Evolutionary conservation across 2,329 filamentous ascomycete species (phyloP), one percentile per base, ranked within the genome.

Genomic region (Incumbomyces lentus): DNA sequence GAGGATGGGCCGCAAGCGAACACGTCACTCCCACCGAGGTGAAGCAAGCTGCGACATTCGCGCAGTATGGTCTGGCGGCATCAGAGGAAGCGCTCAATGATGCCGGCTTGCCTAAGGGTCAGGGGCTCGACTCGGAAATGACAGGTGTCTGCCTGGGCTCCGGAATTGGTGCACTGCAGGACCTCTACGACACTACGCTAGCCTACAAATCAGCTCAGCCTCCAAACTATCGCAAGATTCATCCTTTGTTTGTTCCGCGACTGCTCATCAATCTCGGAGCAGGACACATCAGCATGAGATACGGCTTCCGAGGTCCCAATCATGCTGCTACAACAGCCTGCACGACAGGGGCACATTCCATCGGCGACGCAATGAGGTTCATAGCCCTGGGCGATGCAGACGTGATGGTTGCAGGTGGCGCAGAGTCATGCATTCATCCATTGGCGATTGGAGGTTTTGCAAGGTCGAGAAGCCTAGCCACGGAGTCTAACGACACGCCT

Each of bases 341-440:
- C 63, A 96, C 92, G 1, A 98, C 92, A 0, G 92, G 92, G 10
- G 86, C 90, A 1, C 92, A 98, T 67, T 88, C 89, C 1, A 82
- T 98, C 41, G 92, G 90, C 14, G 92, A 98, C 63, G 92, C 92
- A 5, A 82, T 85, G n/a, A 80, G 90, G 14, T 86, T 95, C 62
- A 90, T 98, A 51, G 78, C 83, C n/a, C 82, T 81, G 59, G 89
- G 88, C 6, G 90, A 96, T 62, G 90, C 90, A 38, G 77, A 95
- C 63, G 83, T 96, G 46, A 96, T 98, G 88, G 68, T 98, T 7
- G 88, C 92, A n/a, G 92, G 92, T 35, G 90, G 90, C 22, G 80
- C 90, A 7, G 92, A 98, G 65, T 88, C 90, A 0, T 98, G 92
- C 63, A 90, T 98, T 47, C 90, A 98, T 61, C 92, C 92, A 8